Conservation (phyloP, 2,329 filamentous ascomycete species). For the Paracamarosporium sp. region DNA sequence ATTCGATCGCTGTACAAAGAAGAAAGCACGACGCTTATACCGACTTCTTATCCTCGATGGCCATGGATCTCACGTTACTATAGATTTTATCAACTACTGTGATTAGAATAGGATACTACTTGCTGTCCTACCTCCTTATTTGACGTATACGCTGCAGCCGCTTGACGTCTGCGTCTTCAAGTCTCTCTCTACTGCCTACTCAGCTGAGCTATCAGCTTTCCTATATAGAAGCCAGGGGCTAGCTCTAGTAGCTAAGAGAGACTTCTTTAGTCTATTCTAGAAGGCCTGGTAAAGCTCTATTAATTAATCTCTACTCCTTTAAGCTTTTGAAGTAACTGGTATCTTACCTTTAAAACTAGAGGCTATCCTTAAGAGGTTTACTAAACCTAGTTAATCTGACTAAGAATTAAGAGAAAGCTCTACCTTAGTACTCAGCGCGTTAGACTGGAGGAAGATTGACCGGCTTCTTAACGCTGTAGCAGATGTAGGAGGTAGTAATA, state of each 20-base stretch:
- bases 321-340: slow-evolving; percentile 3
- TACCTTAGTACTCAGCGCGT: too few relatives aligned
- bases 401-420: too few relatives aligned
- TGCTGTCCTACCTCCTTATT: too few relatives aligned
- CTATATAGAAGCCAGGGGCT: background rate
- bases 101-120: too few relatives aligned
- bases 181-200: slow-evolving; percentile 4
- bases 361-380: background rate
- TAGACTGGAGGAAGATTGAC: too few relatives aligned
- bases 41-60: background rate
- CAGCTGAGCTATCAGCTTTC: background rate
- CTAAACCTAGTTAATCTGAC: too few relatives aligned
- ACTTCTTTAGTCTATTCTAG: background rate
- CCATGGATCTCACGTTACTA: background rate
- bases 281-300: background rate
- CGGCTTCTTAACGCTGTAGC: too few relatives aligned
- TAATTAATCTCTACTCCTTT: background rate
- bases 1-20: background rate
- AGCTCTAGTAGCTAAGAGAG: background rate
- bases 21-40: background rate
- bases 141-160: slow-evolving; percentile 3
- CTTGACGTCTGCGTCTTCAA: slow-evolving; percentile 6
- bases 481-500: too few relatives aligned
- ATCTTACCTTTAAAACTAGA: slow-evolving; percentile 2
- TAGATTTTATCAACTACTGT: slow-evolving; percentile 3